phyloP scores from a whole-genome alignment of 768 basidiomycete species.

The Kwoniella heveanensis region DNA sequence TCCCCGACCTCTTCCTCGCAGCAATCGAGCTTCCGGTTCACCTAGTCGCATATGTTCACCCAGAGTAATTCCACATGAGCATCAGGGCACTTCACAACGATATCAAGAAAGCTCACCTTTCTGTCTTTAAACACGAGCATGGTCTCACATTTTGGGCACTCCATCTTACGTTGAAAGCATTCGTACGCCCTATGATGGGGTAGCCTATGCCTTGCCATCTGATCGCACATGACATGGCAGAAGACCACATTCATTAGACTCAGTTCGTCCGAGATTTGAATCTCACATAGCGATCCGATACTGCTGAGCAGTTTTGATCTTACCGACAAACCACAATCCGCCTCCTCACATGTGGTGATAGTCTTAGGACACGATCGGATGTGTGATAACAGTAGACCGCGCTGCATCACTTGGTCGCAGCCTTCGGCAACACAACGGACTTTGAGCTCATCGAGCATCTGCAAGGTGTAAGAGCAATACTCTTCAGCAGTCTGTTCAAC shows the following conservation, averaged over 20 bases:
- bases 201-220: constrained; percentile 38
- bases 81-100: too few relatives aligned
- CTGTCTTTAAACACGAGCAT: constrained; percentile 34
- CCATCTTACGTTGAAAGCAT: constrained; percentile 46
- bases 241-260: too few relatives aligned
- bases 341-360: constrained; percentile 34
- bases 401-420: constrained; percentile 40
- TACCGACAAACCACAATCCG: constrained; percentile 39
- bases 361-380: constrained; percentile 33
- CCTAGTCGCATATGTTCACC: too few relatives aligned
- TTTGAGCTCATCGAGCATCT: constrained; percentile 48
- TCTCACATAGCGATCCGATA: too few relatives aligned
- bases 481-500: too few relatives aligned
- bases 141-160: constrained; percentile 37
- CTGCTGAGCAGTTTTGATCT: constrained; percentile 15
- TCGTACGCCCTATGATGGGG: constrained; percentile 45
- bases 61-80: neutral
- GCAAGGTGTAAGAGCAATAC: neutral
- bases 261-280: too few relatives aligned
- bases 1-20: neutral
- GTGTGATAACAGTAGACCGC: constrained; percentile 38
- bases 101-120: constrained; percentile 18
- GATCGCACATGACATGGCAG: too few relatives aligned
- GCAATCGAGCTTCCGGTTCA: constrained; percentile 5
- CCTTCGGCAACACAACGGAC: constrained; percentile 37